A percentile compares a stretch with the other conserved stretches of the same genome.
Evolutionary conservation across 2,329 filamentous ascomycete genomes (phyloP).

Genomic region (Aureobasidium sp.): DNA sequence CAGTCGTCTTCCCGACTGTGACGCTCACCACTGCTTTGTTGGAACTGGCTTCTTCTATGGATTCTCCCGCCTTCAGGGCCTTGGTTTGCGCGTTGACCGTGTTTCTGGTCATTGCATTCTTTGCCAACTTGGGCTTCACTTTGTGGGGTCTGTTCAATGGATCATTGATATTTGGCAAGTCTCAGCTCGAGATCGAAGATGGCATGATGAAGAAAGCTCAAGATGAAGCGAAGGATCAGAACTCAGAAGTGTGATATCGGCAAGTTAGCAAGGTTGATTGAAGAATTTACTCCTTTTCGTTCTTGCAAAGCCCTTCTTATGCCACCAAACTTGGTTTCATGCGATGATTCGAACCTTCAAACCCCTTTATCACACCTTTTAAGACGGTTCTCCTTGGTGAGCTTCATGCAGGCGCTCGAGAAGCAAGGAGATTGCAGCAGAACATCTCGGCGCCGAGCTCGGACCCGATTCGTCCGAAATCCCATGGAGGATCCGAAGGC

Average conservation of each 20-base stretch:
- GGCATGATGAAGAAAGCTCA: conserved; percentile 16
- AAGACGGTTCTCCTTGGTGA: not conserved
- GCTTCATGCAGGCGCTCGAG: too few relatives aligned
- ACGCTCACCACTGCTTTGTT: conserved; percentile 17
- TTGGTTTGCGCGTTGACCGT: conserved; percentile 14
- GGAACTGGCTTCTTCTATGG: conserved; percentile 15
- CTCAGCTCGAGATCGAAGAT: conserved; percentile 10
- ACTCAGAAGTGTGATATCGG: not conserved
- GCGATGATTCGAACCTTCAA: too few relatives aligned
- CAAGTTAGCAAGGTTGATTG: too few relatives aligned
- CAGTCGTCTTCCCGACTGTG: conserved; percentile 17
- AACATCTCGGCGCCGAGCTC: not conserved
- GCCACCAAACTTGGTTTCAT: too few relatives aligned
- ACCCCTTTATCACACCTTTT: too few relatives aligned
- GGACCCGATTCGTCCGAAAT: not conserved
- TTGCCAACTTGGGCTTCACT: conserved; percentile 16
- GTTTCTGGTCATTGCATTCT: conserved; percentile 11
- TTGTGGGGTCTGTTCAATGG: conserved; percentile 13
- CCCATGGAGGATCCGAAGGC: not conserved
- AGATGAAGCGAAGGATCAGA: not conserved
- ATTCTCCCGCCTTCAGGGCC: conserved; percentile 18
- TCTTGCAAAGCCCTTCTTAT: too few relatives aligned
- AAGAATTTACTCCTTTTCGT: too few relatives aligned
- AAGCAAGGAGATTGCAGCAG: too few relatives aligned
- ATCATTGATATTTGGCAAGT: conserved; percentile 16